phyloP scores from a whole-genome alignment of 2,329 filamentous ascomycete genomes.

The Orbilia oligospora region DNA sequence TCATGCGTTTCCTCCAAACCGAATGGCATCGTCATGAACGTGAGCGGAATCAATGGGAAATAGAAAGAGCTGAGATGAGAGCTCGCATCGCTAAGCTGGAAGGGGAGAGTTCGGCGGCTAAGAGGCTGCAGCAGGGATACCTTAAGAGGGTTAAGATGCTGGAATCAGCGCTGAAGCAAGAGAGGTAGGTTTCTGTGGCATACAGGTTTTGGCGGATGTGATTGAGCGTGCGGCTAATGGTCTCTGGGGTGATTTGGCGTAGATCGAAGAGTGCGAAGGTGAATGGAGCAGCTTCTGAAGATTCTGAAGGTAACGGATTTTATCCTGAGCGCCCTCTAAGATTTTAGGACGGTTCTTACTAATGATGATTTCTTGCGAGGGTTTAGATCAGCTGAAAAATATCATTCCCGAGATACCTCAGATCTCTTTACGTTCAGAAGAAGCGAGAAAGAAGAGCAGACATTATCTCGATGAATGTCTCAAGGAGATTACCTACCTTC shows the following conservation, averaged over 20 bases:
- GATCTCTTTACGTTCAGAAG: conserved; percentile 53
- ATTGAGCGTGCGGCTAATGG: neutral
- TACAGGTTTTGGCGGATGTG: neutral
- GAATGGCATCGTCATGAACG: conserved; percentile 99
- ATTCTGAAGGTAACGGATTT: conserved; percentile 27
- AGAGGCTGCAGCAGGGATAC: conserved; percentile 65
- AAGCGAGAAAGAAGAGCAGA: conserved; percentile 70
- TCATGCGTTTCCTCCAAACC: conserved; percentile 99
- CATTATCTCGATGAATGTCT: conserved; percentile 76
- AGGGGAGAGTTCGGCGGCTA: conserved; percentile 84
- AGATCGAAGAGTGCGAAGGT: conserved; percentile 56
- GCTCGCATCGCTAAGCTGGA: conserved; percentile 94
- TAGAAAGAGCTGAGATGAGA: conserved; percentile 99
- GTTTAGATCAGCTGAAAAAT: conserved; percentile 38
- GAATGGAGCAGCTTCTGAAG: conserved; percentile 35
- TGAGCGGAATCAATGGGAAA: conserved; percentile 98
- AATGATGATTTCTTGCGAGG: neutral
- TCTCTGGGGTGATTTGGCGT: neutral
- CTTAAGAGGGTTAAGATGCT: conserved; percentile 65
- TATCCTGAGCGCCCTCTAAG: neutral
- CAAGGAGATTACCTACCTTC: conserved; percentile 78
- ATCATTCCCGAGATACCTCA: conserved; percentile 46
- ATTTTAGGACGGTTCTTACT: conserved; percentile 2
- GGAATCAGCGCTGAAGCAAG: conserved; percentile 67
- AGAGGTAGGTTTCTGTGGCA: conserved; percentile 37